phyloP scores from a whole-genome alignment of 1,139 yeast species.

The Sugiyamaella xylanicola region DNA sequence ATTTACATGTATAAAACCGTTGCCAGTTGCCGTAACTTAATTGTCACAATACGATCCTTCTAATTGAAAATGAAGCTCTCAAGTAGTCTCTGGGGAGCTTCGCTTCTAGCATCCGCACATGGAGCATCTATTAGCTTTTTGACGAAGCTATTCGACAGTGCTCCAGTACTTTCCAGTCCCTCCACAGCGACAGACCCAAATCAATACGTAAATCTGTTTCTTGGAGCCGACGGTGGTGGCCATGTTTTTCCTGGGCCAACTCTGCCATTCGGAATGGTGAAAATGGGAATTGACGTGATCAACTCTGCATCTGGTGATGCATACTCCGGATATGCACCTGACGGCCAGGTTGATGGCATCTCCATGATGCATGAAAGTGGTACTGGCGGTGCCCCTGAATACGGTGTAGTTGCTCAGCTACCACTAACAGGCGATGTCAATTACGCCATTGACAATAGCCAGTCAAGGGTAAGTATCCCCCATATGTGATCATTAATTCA shows the following conservation, averaged over 20 bases:
- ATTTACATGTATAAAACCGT: neutral
- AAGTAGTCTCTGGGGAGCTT: neutral
- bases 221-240: slow-evolving; percentile 46
- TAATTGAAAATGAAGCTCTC: neutral
- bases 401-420: slow-evolving; percentile 21
- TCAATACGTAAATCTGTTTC: slow-evolving; percentile 24
- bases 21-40: neutral
- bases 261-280: slow-evolving; percentile 48
- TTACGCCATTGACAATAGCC: slow-evolving; percentile 17
- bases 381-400: slow-evolving; percentile 46
- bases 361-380: slow-evolving; percentile 50
- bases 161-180: neutral
- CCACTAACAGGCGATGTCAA: slow-evolving; percentile 20
- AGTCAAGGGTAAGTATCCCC: slow-evolving; percentile 13
- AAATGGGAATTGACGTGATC: slow-evolving; percentile 46
- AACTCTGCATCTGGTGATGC: slow-evolving; percentile 37
- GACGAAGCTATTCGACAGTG: neutral
- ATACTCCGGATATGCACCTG: slow-evolving; percentile 45
- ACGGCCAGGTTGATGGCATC: slow-evolving; percentile 43
- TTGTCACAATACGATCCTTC: no score
- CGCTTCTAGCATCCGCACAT: neutral
- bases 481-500: neutral
- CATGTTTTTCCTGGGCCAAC: slow-evolving; percentile 47
- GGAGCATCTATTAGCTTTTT: neutral
- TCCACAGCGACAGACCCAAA: slow-evolving; percentile 3